These are phyloP conservation scores for Chlorella sp. DNA, from an alignment of 139 green algal genomes.

Conservation along the genomic window DNA sequence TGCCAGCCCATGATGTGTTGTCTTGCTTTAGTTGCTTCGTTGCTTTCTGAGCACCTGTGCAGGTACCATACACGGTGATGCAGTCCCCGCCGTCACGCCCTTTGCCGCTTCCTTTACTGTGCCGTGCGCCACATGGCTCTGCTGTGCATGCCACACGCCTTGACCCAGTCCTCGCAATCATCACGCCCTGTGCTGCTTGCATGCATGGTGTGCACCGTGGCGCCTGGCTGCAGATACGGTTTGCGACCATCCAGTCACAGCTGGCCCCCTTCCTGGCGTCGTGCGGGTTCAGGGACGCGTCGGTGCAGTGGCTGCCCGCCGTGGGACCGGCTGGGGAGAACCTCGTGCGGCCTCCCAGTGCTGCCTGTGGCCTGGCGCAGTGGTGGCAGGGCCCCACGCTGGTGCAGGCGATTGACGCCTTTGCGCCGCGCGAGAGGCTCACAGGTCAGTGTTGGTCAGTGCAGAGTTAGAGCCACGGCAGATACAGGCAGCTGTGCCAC, in stretches of 20 bases:
- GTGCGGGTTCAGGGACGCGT: constrained; percentile 68
- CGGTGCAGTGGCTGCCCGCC: constrained; percentile 80
- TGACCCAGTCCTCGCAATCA: no score
- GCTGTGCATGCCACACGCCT: no score
- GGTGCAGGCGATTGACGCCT: constrained; percentile 72
- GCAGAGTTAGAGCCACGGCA: no score
- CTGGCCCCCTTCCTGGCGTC: constrained; percentile 76
- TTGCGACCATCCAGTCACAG: constrained; percentile 62
- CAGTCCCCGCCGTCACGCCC: no score
- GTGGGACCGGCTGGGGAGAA: constrained; percentile 78
- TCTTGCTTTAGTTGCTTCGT: no score
- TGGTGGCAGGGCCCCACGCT: constrained; percentile 59
- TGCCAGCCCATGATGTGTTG: no score
- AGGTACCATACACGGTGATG: no score
- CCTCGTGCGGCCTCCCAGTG: constrained; percentile 43
- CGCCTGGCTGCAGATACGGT: constrained; percentile 45
- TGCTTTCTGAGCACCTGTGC: no score
- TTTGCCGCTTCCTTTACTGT: no score
- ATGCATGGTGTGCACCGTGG: not conserved
- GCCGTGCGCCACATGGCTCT: no score
- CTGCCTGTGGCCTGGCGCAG: constrained; percentile 25
- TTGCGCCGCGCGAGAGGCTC: constrained; percentile 37
- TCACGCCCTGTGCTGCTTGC: not conserved
- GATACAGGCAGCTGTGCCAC: no score
- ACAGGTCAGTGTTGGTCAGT: no score